Evolutionary conservation across 441 rosid species (phyloP), one percentile per base, ranked within the genome.

Genomic region (Populus tomentosa): DNA sequence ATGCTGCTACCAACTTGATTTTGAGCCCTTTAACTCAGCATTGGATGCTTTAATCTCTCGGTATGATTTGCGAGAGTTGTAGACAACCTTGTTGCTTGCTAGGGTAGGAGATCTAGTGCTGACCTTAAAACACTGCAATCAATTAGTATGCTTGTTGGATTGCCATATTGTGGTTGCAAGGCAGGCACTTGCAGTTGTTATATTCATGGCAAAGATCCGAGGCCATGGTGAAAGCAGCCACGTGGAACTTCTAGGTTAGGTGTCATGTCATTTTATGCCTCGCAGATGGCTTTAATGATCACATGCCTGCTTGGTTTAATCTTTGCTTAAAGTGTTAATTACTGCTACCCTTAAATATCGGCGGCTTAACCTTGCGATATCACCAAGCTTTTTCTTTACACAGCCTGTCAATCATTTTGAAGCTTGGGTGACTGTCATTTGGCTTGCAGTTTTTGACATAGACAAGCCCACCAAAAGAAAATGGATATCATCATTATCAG

Each of bases 261-360:
- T 72, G 59, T 46, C 46, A 30, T 65, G 42, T 71, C 75, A 9
- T 53, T 21, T 0, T 14, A 14, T 23, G 73, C 59, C 61, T 50
- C 24, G 74, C 11, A 66, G 46, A 61, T 10, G 38, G 42, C 23
- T 8, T 33, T 33, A 72, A 76, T 59, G 16, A 50, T 61, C 81
- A 68, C 83, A 75, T 62, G 81, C 69, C 67, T 46, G 65, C 75
- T 69, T 4, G 32, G 32, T 30, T 30, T 30, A 30, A 30, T 30
- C 32, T 3, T 30, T 30, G 32, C 32, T 30, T 4, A 30, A 30
- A 30, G 32, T 30, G 32, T 30, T 30, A 30, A 30, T 30, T 3
- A 30, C 32, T 30, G 32, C 32, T 3, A 0, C 32, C 32, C 32
- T 30, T 30, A 0, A 30, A 30, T 30, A 30, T 30, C 32, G 32